phyloP scores from a whole-genome alignment of 441 rosid species.

The Eugenia klotzschiana region DNA sequence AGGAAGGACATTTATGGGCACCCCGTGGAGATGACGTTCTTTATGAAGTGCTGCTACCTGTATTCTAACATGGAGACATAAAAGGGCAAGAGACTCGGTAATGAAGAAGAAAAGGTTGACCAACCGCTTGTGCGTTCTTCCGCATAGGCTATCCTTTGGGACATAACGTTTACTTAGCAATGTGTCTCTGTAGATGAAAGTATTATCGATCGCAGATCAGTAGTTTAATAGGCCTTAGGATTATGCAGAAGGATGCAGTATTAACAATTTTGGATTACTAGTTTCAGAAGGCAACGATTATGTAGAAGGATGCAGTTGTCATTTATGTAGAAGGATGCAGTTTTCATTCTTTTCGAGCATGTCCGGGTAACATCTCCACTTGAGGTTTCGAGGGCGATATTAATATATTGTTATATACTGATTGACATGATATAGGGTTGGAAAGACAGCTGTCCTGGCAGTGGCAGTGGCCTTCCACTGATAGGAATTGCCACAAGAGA shows the following conservation, averaged over 20 bases:
- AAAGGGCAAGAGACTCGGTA: not conserved
- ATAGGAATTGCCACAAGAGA: not conserved
- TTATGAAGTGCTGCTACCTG: not conserved
- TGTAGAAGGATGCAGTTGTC: not conserved
- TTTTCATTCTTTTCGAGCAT: not conserved
- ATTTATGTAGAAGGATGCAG: not conserved
- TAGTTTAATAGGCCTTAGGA: not conserved
- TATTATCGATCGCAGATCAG: not conserved
- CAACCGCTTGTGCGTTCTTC: not conserved
- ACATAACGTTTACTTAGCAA: not conserved
- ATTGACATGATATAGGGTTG: not conserved
- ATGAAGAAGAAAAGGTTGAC: not conserved
- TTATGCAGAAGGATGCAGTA: not conserved
- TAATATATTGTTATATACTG: not conserved
- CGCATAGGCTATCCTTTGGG: not conserved
- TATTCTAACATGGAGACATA: not conserved
- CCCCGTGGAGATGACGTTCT: not conserved
- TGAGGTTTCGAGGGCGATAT: not conserved
- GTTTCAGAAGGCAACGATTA: not conserved
- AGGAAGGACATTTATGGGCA: not conserved
- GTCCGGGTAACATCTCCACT: not conserved
- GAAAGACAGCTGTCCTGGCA: not conserved
- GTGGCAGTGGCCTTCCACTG: not conserved
- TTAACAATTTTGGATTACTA: not conserved
- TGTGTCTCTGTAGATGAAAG: not conserved